These are phyloP conservation scores for Monotropa hypopitys DNA, from an alignment of 179 eudicot species.

Conservation along the genomic window DNA sequence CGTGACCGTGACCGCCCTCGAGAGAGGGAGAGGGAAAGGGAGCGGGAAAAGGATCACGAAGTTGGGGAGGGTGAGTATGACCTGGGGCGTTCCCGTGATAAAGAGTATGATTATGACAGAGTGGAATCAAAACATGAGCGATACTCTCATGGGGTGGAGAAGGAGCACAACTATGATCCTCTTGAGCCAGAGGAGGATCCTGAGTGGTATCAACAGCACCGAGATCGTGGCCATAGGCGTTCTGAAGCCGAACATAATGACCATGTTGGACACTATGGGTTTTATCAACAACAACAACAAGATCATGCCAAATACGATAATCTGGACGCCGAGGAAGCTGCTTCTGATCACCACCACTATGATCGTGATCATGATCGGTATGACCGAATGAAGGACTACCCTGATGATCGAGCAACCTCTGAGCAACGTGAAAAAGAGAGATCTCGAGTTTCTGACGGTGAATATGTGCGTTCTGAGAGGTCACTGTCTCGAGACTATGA, in stretches of 20 bases:
- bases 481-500: constrained; percentile 28
- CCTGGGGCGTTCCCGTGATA: constrained; percentile 69
- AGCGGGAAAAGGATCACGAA: constrained; percentile 48
- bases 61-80: constrained; percentile 29
- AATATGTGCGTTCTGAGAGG: constrained; percentile 24
- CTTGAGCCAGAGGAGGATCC: constrained; percentile 30
- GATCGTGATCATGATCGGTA: constrained; percentile 36
- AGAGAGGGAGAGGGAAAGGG: constrained; percentile 40
- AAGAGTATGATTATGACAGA: constrained; percentile 52
- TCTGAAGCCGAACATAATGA: constrained; percentile 28
- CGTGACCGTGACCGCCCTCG: constrained; percentile 36
- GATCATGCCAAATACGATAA: constrained; percentile 31
- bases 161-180: constrained; percentile 37
- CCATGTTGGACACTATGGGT: constrained; percentile 27
- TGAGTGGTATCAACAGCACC: constrained; percentile 35
- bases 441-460: constrained; percentile 16
- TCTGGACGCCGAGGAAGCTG: constrained; percentile 22
- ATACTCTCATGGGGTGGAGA: constrained; percentile 37
- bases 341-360: constrained; percentile 35
- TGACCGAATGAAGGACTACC: constrained; percentile 51
- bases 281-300: constrained; percentile 35
- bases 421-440: constrained; percentile 20
- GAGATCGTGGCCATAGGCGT: constrained; percentile 38
- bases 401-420: constrained; percentile 26
- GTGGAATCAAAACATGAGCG: constrained; percentile 42